These are phyloP conservation scores for Blastobotrys petasosporus DNA, from an alignment of 1,139 yeast genomes.

Conservation along the genomic window DNA sequence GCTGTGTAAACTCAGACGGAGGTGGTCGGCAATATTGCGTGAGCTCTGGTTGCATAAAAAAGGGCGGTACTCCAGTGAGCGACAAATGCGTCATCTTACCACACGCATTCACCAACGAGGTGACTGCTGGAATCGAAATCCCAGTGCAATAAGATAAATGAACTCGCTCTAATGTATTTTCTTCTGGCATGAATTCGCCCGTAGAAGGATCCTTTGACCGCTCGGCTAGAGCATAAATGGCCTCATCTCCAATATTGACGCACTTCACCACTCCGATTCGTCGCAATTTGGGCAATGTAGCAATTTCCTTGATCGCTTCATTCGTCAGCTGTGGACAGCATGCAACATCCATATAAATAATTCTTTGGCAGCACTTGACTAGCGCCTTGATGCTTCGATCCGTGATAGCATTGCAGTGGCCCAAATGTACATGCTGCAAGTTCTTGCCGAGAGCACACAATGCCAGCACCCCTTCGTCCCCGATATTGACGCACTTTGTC, in stretches of 20 bases:
- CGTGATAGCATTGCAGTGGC: constrained; percentile 88
- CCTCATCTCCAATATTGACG: constrained; percentile 78
- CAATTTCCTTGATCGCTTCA: constrained; percentile 69
- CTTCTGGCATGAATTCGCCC: constrained; percentile 38
- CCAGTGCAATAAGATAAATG: constrained; percentile 89
- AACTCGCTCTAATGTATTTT: constrained; percentile 74
- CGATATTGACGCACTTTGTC: constrained; percentile 82
- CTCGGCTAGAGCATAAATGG: constrained; percentile 70
- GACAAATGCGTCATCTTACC: constrained; percentile 84
- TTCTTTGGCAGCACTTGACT: constrained; percentile 72
- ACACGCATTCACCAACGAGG: constrained; percentile 66
- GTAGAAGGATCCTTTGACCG: constrained; percentile 37
- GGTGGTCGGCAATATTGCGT: constrained; percentile 90
- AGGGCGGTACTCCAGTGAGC: constrained; percentile 87
- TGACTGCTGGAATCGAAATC: constrained; percentile 44
- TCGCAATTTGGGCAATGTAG: constrained; percentile 72
- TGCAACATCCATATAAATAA: constrained; percentile 91
- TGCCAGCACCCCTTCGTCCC: constrained; percentile 74
- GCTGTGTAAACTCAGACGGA: constrained; percentile 86
- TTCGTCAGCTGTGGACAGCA: constrained; percentile 90
- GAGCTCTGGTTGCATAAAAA: constrained; percentile 68
- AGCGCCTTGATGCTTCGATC: constrained; percentile 78
- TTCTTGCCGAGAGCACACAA: constrained; percentile 71
- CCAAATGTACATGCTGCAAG: constrained; percentile 84
- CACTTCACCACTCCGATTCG: constrained; percentile 94